A percentile compares a stretch with the other conserved stretches of the same genome.
These are phyloP conservation scores for Zygosaccharomyces siamensis DNA, from an alignment of 805 yeast genomes.

Conservation along the genomic window DNA sequence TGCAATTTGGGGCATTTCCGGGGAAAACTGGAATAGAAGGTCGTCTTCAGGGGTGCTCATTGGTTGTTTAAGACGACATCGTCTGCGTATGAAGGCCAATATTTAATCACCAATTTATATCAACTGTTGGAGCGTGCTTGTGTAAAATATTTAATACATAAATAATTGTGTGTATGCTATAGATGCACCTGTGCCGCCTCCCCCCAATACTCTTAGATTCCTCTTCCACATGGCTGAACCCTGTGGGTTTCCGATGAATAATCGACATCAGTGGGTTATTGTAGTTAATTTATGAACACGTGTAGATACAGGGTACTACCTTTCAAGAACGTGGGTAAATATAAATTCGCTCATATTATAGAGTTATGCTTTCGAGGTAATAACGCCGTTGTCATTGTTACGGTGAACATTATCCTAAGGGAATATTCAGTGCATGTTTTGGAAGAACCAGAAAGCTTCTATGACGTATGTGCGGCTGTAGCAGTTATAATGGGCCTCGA, in stretches of 20 bases:
- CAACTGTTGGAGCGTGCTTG: too few relatives aligned
- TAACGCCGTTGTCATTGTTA: background rate
- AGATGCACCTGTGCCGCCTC: too few relatives aligned
- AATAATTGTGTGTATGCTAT: too few relatives aligned
- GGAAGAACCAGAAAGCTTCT: background rate
- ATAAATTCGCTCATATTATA: background rate
- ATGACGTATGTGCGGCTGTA: background rate
- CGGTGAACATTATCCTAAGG: background rate
- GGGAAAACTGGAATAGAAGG: slow-evolving; percentile 1
- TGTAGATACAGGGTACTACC: too few relatives aligned
- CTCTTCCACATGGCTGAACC: background rate
- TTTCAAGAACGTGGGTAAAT: background rate
- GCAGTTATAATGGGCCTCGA: background rate
- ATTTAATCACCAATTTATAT: too few relatives aligned
- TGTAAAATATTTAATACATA: too few relatives aligned
- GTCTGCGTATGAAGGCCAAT: too few relatives aligned
- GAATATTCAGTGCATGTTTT: background rate
- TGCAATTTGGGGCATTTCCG: background rate
- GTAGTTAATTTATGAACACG: background rate
- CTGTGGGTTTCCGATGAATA: background rate
- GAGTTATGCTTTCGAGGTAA: background rate
- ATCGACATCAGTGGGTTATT: slow-evolving; percentile 1
- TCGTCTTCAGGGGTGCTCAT: slow-evolving; percentile 5
- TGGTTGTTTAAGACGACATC: background rate
- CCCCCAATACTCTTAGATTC: too few relatives aligned